Evolutionary conservation across 2,329 filamentous ascomycete genomes (phyloP).

Genomic region (Aquanectria penicillioides): DNA sequence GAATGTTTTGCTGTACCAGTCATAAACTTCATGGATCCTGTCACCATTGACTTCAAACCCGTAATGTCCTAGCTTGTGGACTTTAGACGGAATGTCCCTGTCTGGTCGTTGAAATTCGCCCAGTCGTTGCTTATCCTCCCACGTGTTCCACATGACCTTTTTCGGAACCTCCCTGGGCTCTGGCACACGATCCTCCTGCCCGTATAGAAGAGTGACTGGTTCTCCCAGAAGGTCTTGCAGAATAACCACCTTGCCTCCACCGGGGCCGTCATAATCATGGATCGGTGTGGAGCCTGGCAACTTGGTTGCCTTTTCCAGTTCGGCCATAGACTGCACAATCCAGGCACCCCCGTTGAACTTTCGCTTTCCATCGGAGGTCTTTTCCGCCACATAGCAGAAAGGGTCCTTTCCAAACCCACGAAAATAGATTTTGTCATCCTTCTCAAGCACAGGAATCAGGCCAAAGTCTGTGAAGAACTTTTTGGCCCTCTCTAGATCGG

Average conservation of each 20-base stretch:
- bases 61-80: conserved; percentile 23
- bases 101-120: conserved; percentile 20
- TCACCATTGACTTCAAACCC: conserved; percentile 13
- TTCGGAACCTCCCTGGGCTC: conserved; percentile 18
- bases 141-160: conserved; percentile 20
- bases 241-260: conserved; percentile 12
- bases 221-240: conserved; percentile 9
- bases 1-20: conserved; percentile 14
- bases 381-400: conserved; percentile 19
- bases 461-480: conserved; percentile 14
- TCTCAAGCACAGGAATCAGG: conserved; percentile 3
- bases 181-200: conserved; percentile 9
- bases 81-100: conserved; percentile 10
- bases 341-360: conserved; percentile 11
- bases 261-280: conserved; percentile 8
- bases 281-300: conserved; percentile 15
- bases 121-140: conserved; percentile 16
- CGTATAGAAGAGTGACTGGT: conserved; percentile 11
- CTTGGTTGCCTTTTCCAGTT: conserved; percentile 18
- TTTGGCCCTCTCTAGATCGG: conserved; percentile 10
- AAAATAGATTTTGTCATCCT: conserved; percentile 21
- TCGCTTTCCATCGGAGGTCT: conserved; percentile 9
- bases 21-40: background rate
- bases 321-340: conserved; percentile 18
- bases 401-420: conserved; percentile 19